Base-by-base conservation (phyloP, 2,329 filamentous ascomycete genomes). In the Ophiostoma sp. region DNA sequence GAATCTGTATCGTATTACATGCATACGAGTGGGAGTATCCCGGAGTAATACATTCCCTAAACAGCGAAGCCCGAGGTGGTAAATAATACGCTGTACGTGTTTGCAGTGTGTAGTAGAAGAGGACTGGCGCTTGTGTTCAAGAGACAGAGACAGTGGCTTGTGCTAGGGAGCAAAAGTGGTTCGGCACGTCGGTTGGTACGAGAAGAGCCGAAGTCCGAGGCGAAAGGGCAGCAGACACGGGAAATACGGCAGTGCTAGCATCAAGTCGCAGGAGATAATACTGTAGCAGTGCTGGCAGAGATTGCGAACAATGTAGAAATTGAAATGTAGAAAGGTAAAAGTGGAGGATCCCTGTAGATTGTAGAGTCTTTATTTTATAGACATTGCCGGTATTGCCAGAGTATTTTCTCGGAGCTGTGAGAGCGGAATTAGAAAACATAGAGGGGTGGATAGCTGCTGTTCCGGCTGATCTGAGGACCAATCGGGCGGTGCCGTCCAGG, bases 121-220 rank as follows among this genome's bases (percentile, higher is more conserved):
- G 23, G 6, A 48, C 44, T 48, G 44, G 44, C 44, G 17, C 44
- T 48, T n/a, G 15, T 20, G 17, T 17, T 23, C 52, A 57, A 57
- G 52, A 57, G n/a, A 57, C 52, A 57, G 52, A 57, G n/a, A 23
- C n/a, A 31, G 52, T 57, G 52, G 23, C 52, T 2, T 27, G 52
- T 57, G 52, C 52, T 57, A 57, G 57, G 57, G 57, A 62, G 13
- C 17, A 62, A 65, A 65, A 65, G 62, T 65, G 62, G 65, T 67
- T 67, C 65, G 65, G 41, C 41, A 23, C 15, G 66, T 67, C 66
- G 66, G 66, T 35, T 67, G 39, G 44, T 67, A 67, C 66, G 66
- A 67, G 44, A 52, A 31, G 20, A 54, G 66, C 66, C 66, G 66
- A 60, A 68, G 60, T 65, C 62, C 62, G 62, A 65, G 62, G 41